Evolutionary conservation across 2,329 filamentous ascomycete genomes (phyloP).

Genomic region (Ophiostoma himal-ulmi): DNA sequence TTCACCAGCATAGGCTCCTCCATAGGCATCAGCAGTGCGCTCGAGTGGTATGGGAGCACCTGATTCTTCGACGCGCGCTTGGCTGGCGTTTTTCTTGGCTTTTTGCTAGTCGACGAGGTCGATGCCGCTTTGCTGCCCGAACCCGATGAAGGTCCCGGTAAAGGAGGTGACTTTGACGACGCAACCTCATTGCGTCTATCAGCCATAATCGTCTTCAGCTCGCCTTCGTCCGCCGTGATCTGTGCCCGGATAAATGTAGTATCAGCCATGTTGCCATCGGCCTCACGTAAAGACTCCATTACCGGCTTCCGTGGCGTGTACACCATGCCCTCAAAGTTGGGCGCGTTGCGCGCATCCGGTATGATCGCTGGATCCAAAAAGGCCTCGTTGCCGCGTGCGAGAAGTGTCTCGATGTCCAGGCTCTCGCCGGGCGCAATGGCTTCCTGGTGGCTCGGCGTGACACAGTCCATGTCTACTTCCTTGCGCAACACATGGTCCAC

Average conservation of each 20-base stretch:
- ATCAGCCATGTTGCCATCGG: constrained; percentile 35
- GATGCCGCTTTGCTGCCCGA: not conserved
- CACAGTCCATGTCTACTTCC: constrained; percentile 95
- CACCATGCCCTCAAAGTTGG: constrained; percentile 53
- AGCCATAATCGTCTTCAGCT: constrained; percentile 67
- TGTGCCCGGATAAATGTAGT: constrained; percentile 74
- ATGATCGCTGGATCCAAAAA: constrained; percentile 60
- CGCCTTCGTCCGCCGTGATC: constrained; percentile 66
- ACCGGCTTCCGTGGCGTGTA: constrained; percentile 71
- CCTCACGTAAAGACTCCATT: constrained; percentile 63
- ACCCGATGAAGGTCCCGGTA: not conserved
- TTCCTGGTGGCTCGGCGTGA: constrained; percentile 78
- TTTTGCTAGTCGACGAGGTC: not conserved
- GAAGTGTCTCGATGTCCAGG: constrained; percentile 72
- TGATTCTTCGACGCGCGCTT: constrained; percentile 24
- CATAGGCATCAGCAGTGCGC: constrained; percentile 37
- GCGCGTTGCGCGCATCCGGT: constrained; percentile 48
- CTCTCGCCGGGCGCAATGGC: constrained; percentile 81
- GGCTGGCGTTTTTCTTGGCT: constrained; percentile 13
- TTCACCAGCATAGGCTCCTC: constrained; percentile 35
- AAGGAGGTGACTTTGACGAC: not conserved
- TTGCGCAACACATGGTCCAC: constrained; percentile 95
- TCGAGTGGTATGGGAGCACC: constrained; percentile 36
- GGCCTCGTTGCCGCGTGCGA: constrained; percentile 65
- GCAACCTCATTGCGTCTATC: constrained; percentile 42